These are phyloP conservation scores for Calendula officinalis DNA, from an alignment of 129 eudicot genomes.

Conservation along the genomic window DNA sequence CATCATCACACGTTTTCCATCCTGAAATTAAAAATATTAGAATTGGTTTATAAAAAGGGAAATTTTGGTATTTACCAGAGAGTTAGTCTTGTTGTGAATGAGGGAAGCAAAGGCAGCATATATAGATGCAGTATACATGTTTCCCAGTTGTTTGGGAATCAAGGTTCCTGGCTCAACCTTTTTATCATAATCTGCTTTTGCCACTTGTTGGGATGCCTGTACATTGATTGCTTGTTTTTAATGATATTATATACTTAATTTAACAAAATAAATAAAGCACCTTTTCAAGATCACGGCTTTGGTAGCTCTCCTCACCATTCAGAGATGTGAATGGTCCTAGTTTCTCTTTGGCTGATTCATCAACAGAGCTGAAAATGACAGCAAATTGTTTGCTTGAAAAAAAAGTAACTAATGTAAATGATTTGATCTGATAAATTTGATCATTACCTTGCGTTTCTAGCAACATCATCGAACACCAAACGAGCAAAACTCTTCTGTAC, in stretches of 20 bases:
- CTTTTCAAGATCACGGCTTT: conserved; percentile 97
- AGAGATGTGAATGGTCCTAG: conserved; percentile 66
- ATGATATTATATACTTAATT: background rate
- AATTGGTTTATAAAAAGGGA: conserved; percentile 4
- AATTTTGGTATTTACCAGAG: conserved; percentile 51
- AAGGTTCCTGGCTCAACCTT: conserved; percentile 86
- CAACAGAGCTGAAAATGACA: conserved; percentile 57
- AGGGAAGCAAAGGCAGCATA: conserved; percentile 95
- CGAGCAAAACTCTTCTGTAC: conserved; percentile 99
- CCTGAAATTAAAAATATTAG: conserved; percentile 37
- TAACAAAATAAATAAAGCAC: conserved; percentile 31
- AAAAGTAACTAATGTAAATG: background rate
- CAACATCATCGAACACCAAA: conserved; percentile 66
- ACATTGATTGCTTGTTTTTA: too few relatives aligned
- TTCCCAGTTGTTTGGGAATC: conserved; percentile 94
- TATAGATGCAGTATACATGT: conserved; percentile 96
- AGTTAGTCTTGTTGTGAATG: conserved; percentile 67
- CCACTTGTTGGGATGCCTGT: conserved; percentile 90
- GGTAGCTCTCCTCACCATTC: conserved; percentile 77
- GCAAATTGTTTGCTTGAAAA: conserved; percentile 1
- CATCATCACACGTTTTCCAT: conserved; percentile 69
- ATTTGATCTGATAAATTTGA: background rate
- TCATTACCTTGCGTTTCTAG: conserved; percentile 72
- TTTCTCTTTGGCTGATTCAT: conserved; percentile 87
- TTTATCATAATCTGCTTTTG: conserved; percentile 68